Evolutionary conservation across 2,329 filamentous ascomycete species (phyloP), one percentile per base, ranked within the genome.

Genomic region (Cordyceps farinosa): DNA sequence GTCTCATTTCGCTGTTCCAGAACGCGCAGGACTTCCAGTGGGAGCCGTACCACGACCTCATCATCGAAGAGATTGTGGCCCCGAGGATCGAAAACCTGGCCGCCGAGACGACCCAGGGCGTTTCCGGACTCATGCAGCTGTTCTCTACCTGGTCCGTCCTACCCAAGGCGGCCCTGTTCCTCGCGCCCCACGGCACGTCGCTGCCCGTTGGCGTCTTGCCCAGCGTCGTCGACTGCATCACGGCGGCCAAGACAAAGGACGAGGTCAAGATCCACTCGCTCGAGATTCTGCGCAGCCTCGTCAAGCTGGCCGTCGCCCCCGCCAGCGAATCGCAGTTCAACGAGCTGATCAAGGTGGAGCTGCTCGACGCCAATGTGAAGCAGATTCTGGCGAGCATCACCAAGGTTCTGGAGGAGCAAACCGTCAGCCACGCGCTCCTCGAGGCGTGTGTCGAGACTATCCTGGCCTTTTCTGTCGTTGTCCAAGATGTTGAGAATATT

Each of bases 241-340:
- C 82, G 5, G 82, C 90, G 6, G 82, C 85, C 52, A 94, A 90
- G 61, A 87, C 90, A 0, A 95, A 95, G 73, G 90, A 94, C 66
- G 89, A 92, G 63, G 93, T 99, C 62, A 95, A 93, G 71, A 77
- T 90, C 0, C 96, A 91, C 72, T 86, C 93, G 1, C 79, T 99
- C 36, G 83, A 87, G 11, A 88, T 98, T 48, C 75, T 99, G 51
- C 83, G 85, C 50, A 89, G 87, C 62, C 78, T 94, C 40, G 82
- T 92, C 40, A 82, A 81, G 61, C 77, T 89, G 55, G 83, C 86
- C 2, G 78, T 80, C 60, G 82, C 83, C 1, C 79, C 85, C 9
- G 79, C 83, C 5, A 71, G 77, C 13, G 82, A 86, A 65, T 82
- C 81, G 1, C 82, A 87, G 63, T 84, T 80, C 67, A 85, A 84